phyloP scores from a whole-genome alignment of 257 asterid genomes.

The Ajuga chamaepitys region DNA sequence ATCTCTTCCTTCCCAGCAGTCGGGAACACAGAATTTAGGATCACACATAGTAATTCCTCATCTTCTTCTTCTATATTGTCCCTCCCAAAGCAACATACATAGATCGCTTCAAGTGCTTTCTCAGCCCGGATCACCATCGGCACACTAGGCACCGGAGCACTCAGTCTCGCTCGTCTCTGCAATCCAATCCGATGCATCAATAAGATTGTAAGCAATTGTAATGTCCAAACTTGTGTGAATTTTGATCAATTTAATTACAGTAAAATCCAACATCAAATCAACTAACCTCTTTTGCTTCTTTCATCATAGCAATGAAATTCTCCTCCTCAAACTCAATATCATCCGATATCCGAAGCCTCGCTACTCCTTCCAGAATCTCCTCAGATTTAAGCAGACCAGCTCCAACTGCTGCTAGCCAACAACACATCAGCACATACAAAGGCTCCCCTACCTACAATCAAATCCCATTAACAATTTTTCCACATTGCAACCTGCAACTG shows the following conservation, averaged over 20 bases:
- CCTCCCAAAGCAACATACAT: constrained; percentile 67
- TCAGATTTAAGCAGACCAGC: constrained; percentile 93
- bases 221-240: no score
- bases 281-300: constrained; percentile 80
- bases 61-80: constrained; percentile 73
- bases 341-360: constrained; percentile 79
- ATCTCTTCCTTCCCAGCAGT: constrained; percentile 39
- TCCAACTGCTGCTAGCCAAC: constrained; percentile 95
- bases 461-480: no score
- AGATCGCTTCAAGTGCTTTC: constrained; percentile 87
- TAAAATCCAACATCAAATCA: not conserved
- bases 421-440: constrained; percentile 69
- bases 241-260: not conserved
- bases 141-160: constrained; percentile 41
- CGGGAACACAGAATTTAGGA: constrained; percentile 75
- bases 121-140: constrained; percentile 85
- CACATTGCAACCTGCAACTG: no score
- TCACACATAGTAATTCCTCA: constrained; percentile 40
- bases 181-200: not conserved
- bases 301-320: constrained; percentile 73
- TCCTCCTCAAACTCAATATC: constrained; percentile 95
- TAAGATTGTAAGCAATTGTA: no score
- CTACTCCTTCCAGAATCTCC: constrained; percentile 89
- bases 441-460: constrained; percentile 73
- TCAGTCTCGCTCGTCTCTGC: constrained; percentile 62